phyloP scores from a whole-genome alignment of 495 filamentous ascomycete species.

The Paragyromitra xinjiangensis region DNA sequence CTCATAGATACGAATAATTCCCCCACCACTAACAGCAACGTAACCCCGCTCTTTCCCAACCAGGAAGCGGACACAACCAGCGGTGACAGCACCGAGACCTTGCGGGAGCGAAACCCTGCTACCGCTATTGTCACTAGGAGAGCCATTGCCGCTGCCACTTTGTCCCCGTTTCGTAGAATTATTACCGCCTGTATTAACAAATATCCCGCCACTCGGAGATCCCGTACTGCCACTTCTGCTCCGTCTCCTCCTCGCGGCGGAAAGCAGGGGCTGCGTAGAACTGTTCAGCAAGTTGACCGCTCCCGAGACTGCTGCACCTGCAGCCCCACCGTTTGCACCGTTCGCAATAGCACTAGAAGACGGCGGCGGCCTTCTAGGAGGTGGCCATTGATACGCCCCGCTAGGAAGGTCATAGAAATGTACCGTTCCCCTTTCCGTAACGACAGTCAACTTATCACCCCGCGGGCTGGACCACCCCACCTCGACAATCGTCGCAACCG shows the following conservation, averaged over 20 bases:
- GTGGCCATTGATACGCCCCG: conserved; percentile 87
- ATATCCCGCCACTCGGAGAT: conserved; percentile 62
- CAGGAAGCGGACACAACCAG: conserved; percentile 68
- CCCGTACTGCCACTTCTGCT: conserved; percentile 51
- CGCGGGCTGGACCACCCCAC: conserved; percentile 85
- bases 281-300: conserved; percentile 72
- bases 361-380: conserved; percentile 70
- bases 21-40: conserved; percentile 67
- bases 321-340: conserved; percentile 57
- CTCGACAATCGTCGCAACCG: conserved; percentile 86
- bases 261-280: conserved; percentile 71
- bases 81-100: conserved; percentile 60
- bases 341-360: conserved; percentile 58
- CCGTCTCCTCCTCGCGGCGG: conserved; percentile 59
- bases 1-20: conserved; percentile 73
- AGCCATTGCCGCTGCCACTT: conserved; percentile 81
- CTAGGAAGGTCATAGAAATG: conserved; percentile 88
- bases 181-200: conserved; percentile 58
- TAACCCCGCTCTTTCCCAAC: conserved; percentile 64
- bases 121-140: conserved; percentile 81
- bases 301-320: conserved; percentile 64
- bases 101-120: conserved; percentile 80
- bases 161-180: conserved; percentile 73
- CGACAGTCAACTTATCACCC: conserved; percentile 80
- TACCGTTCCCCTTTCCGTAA: conserved; percentile 91